A percentile compares a stretch with the other conserved stretches of the same genome.
phyloP scores from a whole-genome alignment of 2,329 filamentous ascomycete genomes.

The Dactylellina drechsleri region DNA sequence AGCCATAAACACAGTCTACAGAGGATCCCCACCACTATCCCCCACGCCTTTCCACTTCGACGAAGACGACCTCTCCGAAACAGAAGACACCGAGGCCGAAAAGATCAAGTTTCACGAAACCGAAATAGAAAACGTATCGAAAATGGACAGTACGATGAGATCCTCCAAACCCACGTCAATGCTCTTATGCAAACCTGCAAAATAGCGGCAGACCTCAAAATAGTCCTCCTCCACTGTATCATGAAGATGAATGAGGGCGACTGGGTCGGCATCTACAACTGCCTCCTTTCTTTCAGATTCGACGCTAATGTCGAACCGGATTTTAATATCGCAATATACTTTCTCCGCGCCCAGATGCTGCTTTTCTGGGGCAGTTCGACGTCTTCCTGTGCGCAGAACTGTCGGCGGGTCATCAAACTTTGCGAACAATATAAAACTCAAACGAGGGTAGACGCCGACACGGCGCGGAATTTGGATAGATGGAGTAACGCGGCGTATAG shows the following conservation, averaged over 20 bases:
- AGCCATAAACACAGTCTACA: background rate
- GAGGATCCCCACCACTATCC: background rate
- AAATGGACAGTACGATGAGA: conserved; percentile 1
- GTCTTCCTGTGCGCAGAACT: background rate
- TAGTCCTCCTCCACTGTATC: conserved; percentile 1
- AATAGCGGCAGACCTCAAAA: background rate
- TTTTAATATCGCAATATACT: conserved; percentile 11
- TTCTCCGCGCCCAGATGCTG: conserved; percentile 10
- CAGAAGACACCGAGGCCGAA: background rate
- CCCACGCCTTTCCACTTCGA: conserved; percentile 15
- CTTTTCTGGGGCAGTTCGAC: background rate
- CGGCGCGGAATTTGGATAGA: background rate
- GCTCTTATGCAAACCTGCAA: background rate
- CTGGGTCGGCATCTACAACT: background rate
- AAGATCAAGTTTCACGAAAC: conserved; percentile 5
- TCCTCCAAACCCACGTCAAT: background rate
- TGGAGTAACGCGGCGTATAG: conserved; percentile 9
- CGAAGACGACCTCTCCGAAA: conserved; percentile 18
- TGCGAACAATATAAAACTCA: conserved; percentile 15
- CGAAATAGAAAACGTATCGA: conserved; percentile 2
- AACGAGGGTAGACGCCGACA: background rate
- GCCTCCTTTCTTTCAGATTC: background rate
- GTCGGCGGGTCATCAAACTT: conserved; percentile 20
- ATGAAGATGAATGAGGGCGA: background rate
- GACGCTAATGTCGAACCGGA: background rate